phyloP scores from a whole-genome alignment of 768 basidiomycete genomes.

The Gloeopeniophorella convolvens region DNA sequence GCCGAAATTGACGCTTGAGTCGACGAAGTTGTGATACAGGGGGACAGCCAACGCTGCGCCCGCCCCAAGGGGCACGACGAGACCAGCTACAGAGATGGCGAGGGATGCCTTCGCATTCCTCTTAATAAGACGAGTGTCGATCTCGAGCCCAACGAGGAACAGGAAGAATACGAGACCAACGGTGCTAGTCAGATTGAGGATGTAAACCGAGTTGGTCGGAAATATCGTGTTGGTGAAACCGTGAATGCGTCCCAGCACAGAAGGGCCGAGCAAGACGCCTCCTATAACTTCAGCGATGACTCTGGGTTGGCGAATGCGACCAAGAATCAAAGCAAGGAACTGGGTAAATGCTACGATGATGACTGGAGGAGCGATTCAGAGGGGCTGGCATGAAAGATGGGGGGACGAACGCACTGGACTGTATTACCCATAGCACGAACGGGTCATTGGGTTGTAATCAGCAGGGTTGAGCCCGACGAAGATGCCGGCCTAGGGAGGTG shows the following conservation, averaged over 20 bases:
- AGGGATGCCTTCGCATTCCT: conserved; percentile 54
- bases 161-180: conserved; percentile 74
- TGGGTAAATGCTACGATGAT: conserved; percentile 81
- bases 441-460: conserved; percentile 59
- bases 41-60: conserved; percentile 73
- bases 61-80: conserved; percentile 72
- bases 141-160: conserved; percentile 81
- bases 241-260: conserved; percentile 74
- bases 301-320: conserved; percentile 76
- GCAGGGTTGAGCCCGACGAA: conserved; percentile 73
- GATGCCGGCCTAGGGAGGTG: conserved; percentile 54
- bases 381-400: conserved; percentile 20
- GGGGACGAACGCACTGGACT: conserved; percentile 46
- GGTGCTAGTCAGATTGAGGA: conserved; percentile 66
- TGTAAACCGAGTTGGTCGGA: conserved; percentile 37
- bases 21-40: conserved; percentile 63
- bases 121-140: conserved; percentile 64
- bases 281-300: conserved; percentile 92
- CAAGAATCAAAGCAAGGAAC: conserved; percentile 55
- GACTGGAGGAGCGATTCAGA: conserved; percentile 33
- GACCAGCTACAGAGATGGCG: conserved; percentile 58
- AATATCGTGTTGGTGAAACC: conserved; percentile 45
- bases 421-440: conserved; percentile 68
- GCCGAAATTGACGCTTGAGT: conserved; percentile 54
- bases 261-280: conserved; percentile 74